Evolutionary conservation across 805 yeast species (phyloP), one percentile per base, ranked within the genome.

Genomic region (Hanseniaspora thailandica): DNA sequence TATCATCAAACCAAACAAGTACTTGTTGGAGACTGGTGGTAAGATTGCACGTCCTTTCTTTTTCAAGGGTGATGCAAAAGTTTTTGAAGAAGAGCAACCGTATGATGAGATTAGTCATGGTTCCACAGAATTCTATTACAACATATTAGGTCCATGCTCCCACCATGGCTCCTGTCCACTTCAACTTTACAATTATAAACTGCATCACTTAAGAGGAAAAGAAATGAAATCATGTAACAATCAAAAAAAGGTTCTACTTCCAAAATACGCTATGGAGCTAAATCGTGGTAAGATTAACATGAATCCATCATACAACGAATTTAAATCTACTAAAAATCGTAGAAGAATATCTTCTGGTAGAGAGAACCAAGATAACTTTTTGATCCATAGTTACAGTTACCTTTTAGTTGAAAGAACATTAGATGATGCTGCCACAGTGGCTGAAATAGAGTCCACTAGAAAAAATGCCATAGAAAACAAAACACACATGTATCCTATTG

Each of bases 141-240:
- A 76, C 39, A 73, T 90, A 8, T 63, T 90, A 19, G 96, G 96
- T 0, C 98, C 98, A 3, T 93, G 97, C 63, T 68, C 90, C 0
- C 97, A 93, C 64, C 96, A 87, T 61, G 77, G 81, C 12, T 75
- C 72, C 58, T 89, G 97, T 62, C 97, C 97, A 0, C 69, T 90
- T 52, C 97, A 89, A 65, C 73, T 80, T 31, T 81, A 83, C 13
- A 83, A 83, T 47, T 86, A 94, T 1, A 77, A 76, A 34, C 78
- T 75, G 61, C 85, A 81, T 62, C 71, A 71, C 38, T 74, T 72
- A 43, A 68, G 71, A 15, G 86, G 86, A 41, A 75, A 75, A 57
- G 74, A 79, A 55, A 70, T 84, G 49, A 76, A 76, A 53, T 86
- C 88, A 73, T 87, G 97, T 63, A 77, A 83, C 45, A 88, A 80